These are phyloP conservation scores for Ambrosia hybrid DNA, from an alignment of 140 eudicot species.

Conservation along the genomic window DNA sequence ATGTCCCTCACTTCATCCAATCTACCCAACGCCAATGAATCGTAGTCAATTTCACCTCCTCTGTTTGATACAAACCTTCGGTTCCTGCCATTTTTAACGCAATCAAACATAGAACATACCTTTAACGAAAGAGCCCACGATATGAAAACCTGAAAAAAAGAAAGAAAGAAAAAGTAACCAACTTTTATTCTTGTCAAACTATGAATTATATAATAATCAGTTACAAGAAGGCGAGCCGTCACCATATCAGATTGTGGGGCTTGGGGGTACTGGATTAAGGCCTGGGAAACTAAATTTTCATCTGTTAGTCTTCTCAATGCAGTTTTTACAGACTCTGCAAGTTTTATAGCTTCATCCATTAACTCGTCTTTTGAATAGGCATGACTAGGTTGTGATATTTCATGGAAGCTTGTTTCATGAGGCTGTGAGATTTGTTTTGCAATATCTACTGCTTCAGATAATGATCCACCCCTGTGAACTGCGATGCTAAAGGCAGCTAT, in stretches of 20 bases:
- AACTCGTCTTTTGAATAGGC: conserved; percentile 33
- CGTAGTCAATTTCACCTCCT: conserved; percentile 47
- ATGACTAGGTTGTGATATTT: conserved; percentile 34
- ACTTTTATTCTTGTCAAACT: not conserved
- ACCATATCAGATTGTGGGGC: conserved; percentile 69
- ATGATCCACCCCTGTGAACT: conserved; percentile 51
- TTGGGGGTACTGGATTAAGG: conserved; percentile 56
- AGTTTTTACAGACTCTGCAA: conserved; percentile 48
- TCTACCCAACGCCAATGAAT: conserved; percentile 53
- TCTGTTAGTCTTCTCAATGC: conserved; percentile 48
- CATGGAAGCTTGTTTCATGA: conserved; percentile 47
- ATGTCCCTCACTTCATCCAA: conserved; percentile 48
- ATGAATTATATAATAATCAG: not conserved
- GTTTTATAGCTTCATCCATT: conserved; percentile 45
- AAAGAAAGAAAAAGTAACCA: not conserved
- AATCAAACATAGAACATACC: conserved; percentile 45
- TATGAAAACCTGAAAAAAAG: conserved; percentile 52
- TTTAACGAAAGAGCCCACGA: conserved; percentile 45
- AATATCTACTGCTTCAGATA: conserved; percentile 52
- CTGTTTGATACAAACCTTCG: conserved; percentile 32
- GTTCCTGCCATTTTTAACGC: conserved; percentile 45
- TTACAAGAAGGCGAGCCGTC: conserved; percentile 15
- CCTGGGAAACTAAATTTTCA: conserved; percentile 52
- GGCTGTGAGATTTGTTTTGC: conserved; percentile 61
- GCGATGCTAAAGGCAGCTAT: conserved; percentile 65